phyloP scores from a whole-genome alignment of 495 filamentous ascomycete species.

The Haplographium delicatum region DNA sequence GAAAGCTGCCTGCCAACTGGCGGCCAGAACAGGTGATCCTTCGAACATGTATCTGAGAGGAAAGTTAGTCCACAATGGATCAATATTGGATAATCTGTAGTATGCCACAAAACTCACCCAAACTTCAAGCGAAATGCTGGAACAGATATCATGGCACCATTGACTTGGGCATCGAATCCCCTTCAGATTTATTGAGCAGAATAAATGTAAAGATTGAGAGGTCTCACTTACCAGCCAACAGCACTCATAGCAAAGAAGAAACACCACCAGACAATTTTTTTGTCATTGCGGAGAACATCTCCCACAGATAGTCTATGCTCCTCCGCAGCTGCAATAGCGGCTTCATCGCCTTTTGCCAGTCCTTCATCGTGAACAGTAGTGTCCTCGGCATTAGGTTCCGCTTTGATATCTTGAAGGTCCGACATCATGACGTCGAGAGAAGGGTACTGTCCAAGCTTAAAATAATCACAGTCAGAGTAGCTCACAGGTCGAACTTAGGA shows the following conservation, averaged over 20 bases:
- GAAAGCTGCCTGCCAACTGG: slow-evolving; percentile 34
- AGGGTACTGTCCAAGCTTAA: too few species aligned
- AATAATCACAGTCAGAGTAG: too few species aligned
- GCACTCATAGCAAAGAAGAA: slow-evolving; percentile 23
- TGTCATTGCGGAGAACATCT: slow-evolving; percentile 9
- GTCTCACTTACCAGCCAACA: slow-evolving; percentile 24
- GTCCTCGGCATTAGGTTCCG: too few species aligned
- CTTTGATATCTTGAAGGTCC: too few species aligned
- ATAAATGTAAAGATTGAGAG: background rate
- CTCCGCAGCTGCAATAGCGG: too few species aligned
- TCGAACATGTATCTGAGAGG: slow-evolving; percentile 24
- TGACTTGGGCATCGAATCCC: slow-evolving; percentile 40
- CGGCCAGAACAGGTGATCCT: slow-evolving; percentile 28
- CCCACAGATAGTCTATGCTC: slow-evolving; percentile 6
- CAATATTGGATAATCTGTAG: background rate
- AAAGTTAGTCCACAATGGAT: background rate
- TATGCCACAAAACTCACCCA: slow-evolving; percentile 21
- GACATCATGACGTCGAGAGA: too few species aligned
- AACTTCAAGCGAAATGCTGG: slow-evolving; percentile 33
- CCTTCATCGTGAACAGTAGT: too few species aligned
- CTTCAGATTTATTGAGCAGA: slow-evolving; percentile 9
- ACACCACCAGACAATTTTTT: slow-evolving; percentile 19
- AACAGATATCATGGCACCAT: slow-evolving; percentile 31
- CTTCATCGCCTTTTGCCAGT: too few species aligned
- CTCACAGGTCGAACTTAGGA: too few species aligned